Conservation (phyloP, 2,329 filamentous ascomycete species). For the Triangularia setosa region DNA sequence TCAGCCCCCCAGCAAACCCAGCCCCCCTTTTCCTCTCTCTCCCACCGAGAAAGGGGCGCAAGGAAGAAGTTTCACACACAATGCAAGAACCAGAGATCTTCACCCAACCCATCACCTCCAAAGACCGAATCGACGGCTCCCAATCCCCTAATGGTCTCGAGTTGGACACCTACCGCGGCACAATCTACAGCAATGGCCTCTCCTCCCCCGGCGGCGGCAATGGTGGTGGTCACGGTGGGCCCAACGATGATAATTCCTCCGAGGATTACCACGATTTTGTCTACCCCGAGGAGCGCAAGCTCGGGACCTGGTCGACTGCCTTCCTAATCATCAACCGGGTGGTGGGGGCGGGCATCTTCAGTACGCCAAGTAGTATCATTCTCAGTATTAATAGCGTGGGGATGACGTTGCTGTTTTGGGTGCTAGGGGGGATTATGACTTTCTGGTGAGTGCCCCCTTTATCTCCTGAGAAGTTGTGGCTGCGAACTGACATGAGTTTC, state of each 20-base stretch:
- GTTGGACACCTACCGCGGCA: conserved; percentile 19
- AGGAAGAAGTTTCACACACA: neutral
- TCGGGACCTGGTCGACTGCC: conserved; percentile 32
- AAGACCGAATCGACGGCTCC: conserved; percentile 14
- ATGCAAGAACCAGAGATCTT: conserved; percentile 31
- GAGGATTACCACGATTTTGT: conserved; percentile 28
- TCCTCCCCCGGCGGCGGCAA: conserved; percentile 16
- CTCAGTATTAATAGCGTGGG: conserved; percentile 42
- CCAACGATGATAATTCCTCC: conserved; percentile 20
- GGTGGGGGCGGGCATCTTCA: conserved; percentile 48
- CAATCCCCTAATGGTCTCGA: conserved; percentile 10
- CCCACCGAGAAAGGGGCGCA: neutral
- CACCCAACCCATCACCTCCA: conserved; percentile 26
- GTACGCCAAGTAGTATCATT: conserved; percentile 44
- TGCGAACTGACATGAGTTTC: conserved; percentile 8
- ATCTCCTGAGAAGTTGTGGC: conserved; percentile 6
- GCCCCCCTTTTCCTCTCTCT: neutral
- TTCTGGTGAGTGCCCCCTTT: conserved; percentile 37
- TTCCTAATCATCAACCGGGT: conserved; percentile 47
- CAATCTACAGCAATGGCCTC: conserved; percentile 16
- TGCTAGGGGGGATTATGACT: conserved; percentile 44
- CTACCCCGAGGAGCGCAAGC: conserved; percentile 30
- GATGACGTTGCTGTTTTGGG: conserved; percentile 46
- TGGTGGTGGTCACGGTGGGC: conserved; percentile 8
- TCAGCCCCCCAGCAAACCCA: neutral